Evolutionary conservation across 2,329 filamentous ascomycete genomes (phyloP).

Genomic region (Penicillium brevicompactum): DNA sequence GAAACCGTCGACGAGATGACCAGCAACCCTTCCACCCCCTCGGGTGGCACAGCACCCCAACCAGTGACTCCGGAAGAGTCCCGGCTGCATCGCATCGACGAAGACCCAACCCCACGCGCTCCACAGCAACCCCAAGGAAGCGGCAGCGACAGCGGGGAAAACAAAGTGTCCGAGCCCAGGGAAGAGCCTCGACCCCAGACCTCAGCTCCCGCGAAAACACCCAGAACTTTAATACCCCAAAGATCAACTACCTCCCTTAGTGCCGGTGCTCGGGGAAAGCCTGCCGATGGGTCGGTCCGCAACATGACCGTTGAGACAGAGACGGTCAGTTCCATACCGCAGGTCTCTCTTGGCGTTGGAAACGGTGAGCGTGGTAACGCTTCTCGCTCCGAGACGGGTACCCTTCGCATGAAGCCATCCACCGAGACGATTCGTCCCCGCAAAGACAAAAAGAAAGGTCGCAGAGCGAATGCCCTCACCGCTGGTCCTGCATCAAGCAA

Average conservation of each 20-base stretch:
- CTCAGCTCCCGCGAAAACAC: constrained; percentile 44
- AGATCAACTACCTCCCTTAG: constrained; percentile 69
- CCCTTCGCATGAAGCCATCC: constrained; percentile 82
- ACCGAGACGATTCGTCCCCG: constrained; percentile 94
- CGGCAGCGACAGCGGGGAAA: constrained; percentile 57
- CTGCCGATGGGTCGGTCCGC: constrained; percentile 71
- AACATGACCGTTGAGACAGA: constrained; percentile 99
- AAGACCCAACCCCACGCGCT: constrained; percentile 42
- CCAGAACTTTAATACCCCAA: constrained; percentile 60
- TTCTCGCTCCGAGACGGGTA: constrained; percentile 68
- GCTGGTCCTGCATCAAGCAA: constrained; percentile 75
- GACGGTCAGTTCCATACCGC: constrained; percentile 87
- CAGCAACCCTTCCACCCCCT: constrained; percentile 73
- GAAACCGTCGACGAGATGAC: constrained; percentile 88
- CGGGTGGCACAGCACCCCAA: constrained; percentile 44
- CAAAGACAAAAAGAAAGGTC: constrained; percentile 84
- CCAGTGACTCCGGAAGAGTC: constrained; percentile 40
- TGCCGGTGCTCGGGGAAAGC: constrained; percentile 63
- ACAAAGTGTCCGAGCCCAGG: constrained; percentile 39
- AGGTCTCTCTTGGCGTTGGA: constrained; percentile 70
- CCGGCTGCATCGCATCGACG: constrained; percentile 38
- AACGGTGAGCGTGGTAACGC: constrained; percentile 57
- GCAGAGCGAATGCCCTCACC: constrained; percentile 67
- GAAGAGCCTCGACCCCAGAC: constrained; percentile 40
- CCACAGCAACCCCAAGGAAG: constrained; percentile 58